A percentile compares a stretch with the other conserved stretches of the same genome.
These are phyloP conservation scores for Jamesozyma jinghongensis DNA, from an alignment of 805 yeast genomes.

Conservation along the genomic window DNA sequence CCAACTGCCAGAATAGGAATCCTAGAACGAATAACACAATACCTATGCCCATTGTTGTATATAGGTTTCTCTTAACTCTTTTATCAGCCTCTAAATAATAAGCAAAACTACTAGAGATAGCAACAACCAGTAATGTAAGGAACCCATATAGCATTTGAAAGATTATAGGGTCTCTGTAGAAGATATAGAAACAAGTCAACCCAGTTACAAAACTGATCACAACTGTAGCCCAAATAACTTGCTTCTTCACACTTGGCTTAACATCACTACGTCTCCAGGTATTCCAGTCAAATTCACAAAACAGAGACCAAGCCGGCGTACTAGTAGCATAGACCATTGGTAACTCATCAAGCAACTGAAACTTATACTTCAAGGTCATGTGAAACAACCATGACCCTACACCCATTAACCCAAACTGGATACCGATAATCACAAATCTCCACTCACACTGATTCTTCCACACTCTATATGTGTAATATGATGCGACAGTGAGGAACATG, in stretches of 20 bases:
- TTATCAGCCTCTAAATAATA: constrained; percentile 28
- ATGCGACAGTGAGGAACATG: constrained; percentile 46
- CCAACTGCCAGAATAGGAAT: constrained; percentile 81
- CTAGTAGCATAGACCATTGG: constrained; percentile 99
- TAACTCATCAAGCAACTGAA: constrained; percentile 85
- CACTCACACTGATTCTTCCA: constrained; percentile 51
- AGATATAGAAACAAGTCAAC: constrained; percentile 64
- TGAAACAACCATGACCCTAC: constrained; percentile 93
- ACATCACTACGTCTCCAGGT: constrained; percentile 26
- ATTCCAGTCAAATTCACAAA: constrained; percentile 38
- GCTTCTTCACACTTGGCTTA: constrained; percentile 7
- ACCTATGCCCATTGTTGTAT: constrained; percentile 50
- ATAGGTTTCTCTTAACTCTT: constrained; percentile 40
- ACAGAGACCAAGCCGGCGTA: constrained; percentile 81
- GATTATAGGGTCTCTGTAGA: constrained; percentile 71
- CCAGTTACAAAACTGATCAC: constrained; percentile 46
- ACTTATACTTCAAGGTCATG: constrained; percentile 86
- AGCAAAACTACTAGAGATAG: constrained; percentile 47
- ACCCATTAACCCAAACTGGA: constrained; percentile 85
- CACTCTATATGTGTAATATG: constrained; percentile 56
- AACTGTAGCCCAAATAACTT: constrained; percentile 36
- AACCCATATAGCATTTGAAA: constrained; percentile 82
- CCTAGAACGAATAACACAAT: constrained; percentile 59
- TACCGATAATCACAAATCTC: constrained; percentile 59
- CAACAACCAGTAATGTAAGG: constrained; percentile 65